Base-by-base conservation (phyloP, 768 basidiomycete species). In the Favolaschia claudopus region DNA sequence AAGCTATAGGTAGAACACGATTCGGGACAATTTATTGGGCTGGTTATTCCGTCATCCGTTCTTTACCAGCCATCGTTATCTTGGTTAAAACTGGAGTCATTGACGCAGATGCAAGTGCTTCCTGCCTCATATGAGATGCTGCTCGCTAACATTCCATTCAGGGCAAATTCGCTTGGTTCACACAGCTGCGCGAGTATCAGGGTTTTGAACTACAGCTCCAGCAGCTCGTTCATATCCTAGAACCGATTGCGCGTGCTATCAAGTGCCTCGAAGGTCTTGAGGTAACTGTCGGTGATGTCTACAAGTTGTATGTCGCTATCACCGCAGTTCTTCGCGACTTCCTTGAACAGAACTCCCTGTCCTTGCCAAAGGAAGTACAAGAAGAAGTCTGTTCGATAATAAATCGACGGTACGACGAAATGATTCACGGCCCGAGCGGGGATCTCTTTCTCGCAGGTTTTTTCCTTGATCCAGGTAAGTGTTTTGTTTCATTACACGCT, bases 291-390 rank as follows among this genome's bases (percentile, higher is more conserved):
- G 67, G 65, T n/a, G 65, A 69, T 24, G 50, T 72, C 3, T 73
- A 59, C 37, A 55, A 69, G 2, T 71, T 70, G 36, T 71, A 67
- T 58, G 53, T 72, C 6, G 71, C 67, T 10, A 64, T 62, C 9
- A 56, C 52, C 5, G 38, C 65, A 1, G 54, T 58, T 39, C 20
- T 53, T 13, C 34, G 45, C 19, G 40, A 59, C n/a, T 40, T 67
- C 5, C 52, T 69, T 32, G n/a, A n/a, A 0, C 46, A 54, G 34
- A 59, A 66, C 25, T 8, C 24, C 14, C 43, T 40, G 12, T 22
- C 32, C 2, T 19, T 65, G 36, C 45, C 29, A 1, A 13, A 20
- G 1, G n/a, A 3, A 1, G 54, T 59, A 0, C 58, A 57, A 14
- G 56, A 63, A 5, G 40, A 57, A 5, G 69, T 65, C 19, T 37